Evolutionary conservation across 2,329 filamentous ascomycete species (phyloP), one percentile per base, ranked within the genome.

Genomic region (Septoria linicola): DNA sequence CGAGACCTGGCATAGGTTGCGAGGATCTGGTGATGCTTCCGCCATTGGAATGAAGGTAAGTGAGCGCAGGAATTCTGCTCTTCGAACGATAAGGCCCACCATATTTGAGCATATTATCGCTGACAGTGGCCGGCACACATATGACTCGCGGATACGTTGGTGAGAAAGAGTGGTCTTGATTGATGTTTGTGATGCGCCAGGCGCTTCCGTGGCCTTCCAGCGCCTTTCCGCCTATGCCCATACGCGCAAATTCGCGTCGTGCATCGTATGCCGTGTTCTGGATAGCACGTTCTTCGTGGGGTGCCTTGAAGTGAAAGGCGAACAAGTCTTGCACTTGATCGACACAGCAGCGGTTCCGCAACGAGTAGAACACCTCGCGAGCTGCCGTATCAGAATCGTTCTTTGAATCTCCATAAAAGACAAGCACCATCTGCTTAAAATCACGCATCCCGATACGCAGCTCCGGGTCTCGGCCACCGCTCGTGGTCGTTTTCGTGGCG

Each of bases 21-120:
- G 92, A 95, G 66, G 90, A 95, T 66, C 93, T 81, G 1, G 92
- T 96, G 58, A 99, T 96, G 19, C 91, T 93, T 70, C 93, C 97
- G 68, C 95, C 96, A 68, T 97, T 99, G 63, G 96, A 79, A 69
- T 99, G 93, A n/a, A 96, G 82, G 70, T 99, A 99, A 17, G 90
- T 90, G 32, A 99, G 75, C 3, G 85, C 87, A 1, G 93, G 93
- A 69, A 99, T 91, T 54, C 93, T 85, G 57, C 86, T 84, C 53
- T 91, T 83, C 0, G 93, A 97, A 44, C 93, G 87, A 71, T 95
- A 97, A 56, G 84, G 82, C 53, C 85, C 87, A 20, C 91, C 93
- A 67, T 99, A 95, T 66, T 96, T 96, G 42, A 99, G 80, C 41
- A 92, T 90, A 65, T 93, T 96, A 71, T 99, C 93, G n/a, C 92